A percentile compares a stretch with the other conserved stretches of the same genome.
phyloP scores from a whole-genome alignment of 148 eudicot species.

The Dianthus caryophyllus region DNA sequence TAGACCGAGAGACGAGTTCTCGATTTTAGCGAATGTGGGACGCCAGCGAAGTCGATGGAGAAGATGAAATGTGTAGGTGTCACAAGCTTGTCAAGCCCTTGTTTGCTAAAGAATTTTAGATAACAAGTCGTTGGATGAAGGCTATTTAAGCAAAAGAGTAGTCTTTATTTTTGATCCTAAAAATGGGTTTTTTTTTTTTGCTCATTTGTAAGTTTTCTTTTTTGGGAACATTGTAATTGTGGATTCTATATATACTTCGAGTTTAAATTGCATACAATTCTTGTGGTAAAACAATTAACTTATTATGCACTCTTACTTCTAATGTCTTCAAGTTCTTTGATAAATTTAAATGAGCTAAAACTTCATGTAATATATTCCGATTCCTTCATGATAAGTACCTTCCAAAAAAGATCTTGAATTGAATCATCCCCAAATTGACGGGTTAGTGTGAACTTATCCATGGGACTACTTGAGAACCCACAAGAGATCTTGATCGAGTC shows the following conservation, averaged over 20 bases:
- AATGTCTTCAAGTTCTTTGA: too few relatives aligned
- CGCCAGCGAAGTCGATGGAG: constrained; percentile 47
- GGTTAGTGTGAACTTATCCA: too few relatives aligned
- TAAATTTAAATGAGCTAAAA: too few relatives aligned
- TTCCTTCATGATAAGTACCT: too few relatives aligned
- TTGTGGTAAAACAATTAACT: neutral
- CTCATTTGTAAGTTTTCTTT: constrained; percentile 2
- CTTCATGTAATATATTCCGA: too few relatives aligned
- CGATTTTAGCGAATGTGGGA: constrained; percentile 81
- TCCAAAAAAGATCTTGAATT: too few relatives aligned
- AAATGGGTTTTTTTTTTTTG: neutral
- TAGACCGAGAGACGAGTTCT: constrained; percentile 69
- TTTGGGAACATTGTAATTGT: constrained; percentile 20
- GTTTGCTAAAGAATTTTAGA: constrained; percentile 31
- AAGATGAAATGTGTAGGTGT: constrained; percentile 20
- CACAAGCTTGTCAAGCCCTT: constrained; percentile 34
- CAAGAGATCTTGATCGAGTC: too few relatives aligned
- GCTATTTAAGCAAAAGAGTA: neutral
- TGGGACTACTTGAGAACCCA: too few relatives aligned
- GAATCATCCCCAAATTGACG: too few relatives aligned
- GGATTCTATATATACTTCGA: constrained; percentile 7
- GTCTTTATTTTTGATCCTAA: constrained; percentile 17
- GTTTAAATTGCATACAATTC: constrained; percentile 5
- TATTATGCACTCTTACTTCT: too few relatives aligned
- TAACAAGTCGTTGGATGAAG: constrained; percentile 17